Evolutionary conservation across 2,329 filamentous ascomycete species (phyloP).

Genomic region (Aspergillus sp.): DNA sequence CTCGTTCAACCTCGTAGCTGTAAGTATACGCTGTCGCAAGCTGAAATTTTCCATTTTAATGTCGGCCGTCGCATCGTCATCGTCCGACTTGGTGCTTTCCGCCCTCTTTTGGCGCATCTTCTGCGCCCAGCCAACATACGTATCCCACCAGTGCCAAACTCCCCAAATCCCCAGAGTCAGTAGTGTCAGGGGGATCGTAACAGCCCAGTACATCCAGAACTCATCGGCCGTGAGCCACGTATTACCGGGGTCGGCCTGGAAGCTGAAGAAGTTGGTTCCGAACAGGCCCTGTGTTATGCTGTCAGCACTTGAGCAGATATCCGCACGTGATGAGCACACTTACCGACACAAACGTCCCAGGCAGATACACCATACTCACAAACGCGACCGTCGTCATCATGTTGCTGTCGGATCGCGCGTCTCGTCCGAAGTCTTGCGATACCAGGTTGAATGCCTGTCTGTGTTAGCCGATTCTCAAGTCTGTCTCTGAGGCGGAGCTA

Average conservation of each 20-base stretch:
- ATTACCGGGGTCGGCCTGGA: conserved; percentile 17
- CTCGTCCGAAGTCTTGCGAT: conserved; percentile 27
- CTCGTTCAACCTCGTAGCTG: neutral
- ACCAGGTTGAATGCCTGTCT: conserved; percentile 37
- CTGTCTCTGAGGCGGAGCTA: too few relatives aligned
- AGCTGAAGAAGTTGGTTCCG: conserved; percentile 37
- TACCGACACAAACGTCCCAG: conserved; percentile 32
- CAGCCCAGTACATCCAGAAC: conserved; percentile 35
- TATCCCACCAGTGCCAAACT: conserved; percentile 18
- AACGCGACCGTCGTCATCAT: conserved; percentile 33
- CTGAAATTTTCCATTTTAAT: neutral
- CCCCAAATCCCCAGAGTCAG: conserved; percentile 26
- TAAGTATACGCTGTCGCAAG: neutral
- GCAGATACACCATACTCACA: conserved; percentile 29
- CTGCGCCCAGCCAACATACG: neutral
- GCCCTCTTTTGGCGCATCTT: neutral
- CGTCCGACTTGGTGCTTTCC: neutral
- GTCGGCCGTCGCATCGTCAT: neutral
- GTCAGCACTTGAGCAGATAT: neutral
- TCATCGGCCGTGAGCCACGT: conserved; percentile 24
- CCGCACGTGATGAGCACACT: neutral
- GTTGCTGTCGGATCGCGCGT: conserved; percentile 24
- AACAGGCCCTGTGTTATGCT: conserved; percentile 29
- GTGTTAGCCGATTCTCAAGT: neutral
- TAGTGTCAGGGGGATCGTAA: conserved; percentile 29